Evolutionary conservation across 441 rosid genomes (phyloP), one percentile per base, ranked within the genome.

Genomic region (Isatis lusitanica): DNA sequence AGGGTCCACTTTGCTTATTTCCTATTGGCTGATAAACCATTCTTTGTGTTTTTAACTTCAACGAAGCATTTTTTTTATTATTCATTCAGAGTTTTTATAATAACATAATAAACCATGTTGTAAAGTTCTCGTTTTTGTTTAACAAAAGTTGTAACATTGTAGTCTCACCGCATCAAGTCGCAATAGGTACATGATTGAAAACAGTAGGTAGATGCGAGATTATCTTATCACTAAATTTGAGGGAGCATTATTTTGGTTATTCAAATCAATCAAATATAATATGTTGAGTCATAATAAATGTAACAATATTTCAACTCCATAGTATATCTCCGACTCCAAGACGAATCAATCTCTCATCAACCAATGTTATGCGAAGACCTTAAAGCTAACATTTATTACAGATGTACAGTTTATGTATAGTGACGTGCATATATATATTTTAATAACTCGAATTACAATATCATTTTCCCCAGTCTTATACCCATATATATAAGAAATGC

Each of bases 111-210:
- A 59, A 60, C 11, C 5, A 59, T 42, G 68, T 40, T 13, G 44
- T 66, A 48, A 56, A 74, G 18, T 60, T 66, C 31, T 8, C 15
- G 11, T 44, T 28, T 56, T 31, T 33, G 40, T 58, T 57, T 17
- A 57, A 50, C 12, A 57, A 8, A 6, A 42, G 38, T 28, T 51
- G 0, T 16, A 66, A 30, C 24, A 43, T 26, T 42, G 12, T 42
- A 61, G 47, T 58, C 63, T 56, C 55, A 56, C 9, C 11, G 43
- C 73, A 74, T 66, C 64, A 53, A 69, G 63, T 68, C 58, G 46
- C 17, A 46, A 70, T 75, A 68, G 64, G 52, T 53, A 63, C 70
- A 55, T 75, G 79, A 75, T 68, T 63, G 74, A 75, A 43, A 42
- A 62, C 63, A 46, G 60, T 76, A 70, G 79, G 75, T 70, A 48